Base-by-base conservation (phyloP, 306 rosid genomes). In the Fragaria iinumae region DNA sequence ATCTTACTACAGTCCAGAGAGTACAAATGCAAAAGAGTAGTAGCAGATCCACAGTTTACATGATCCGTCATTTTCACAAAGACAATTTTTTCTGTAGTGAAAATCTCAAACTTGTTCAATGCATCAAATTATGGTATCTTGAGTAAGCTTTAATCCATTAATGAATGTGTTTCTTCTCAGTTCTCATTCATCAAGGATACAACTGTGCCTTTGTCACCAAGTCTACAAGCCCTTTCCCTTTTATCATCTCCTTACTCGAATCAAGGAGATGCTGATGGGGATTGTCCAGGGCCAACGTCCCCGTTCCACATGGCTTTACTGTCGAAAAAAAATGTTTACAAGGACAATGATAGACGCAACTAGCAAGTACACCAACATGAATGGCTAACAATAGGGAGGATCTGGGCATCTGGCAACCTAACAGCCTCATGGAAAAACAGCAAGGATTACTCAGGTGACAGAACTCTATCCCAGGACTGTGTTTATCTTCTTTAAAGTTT, bases 251-350 rank as follows among this genome's bases (percentile, higher is more conserved):
- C 80, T 67, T 77, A 55, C 48, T 76, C 64, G 7, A 29, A 48
- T 43, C 8, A 34, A 6, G 39, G 71, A 82, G 76, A 82, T 74
- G 82, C 82, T 73, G 20, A 44, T 36, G 75, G 83, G 74, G 27
- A 0, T 52, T 55, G 44, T 38, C 67, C 65, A 23, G 62, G 69
- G 32, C 57, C 52, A 49, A 70, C 10, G 45, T 6, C 63, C 62
- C 63, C 13, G 44, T 77, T 79, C 59, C 38, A 63, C 38, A 27
- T 65, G 55, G 21, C 69, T 55, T 48, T 73, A 27, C 47, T 29
- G 47, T 34, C 48, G 50, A 49, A 71, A 62, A 62, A 36, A 50
- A 60, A 50, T 8, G 12, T 20, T 29, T 66, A 45, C n/a, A 48
- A 50, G 32, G 71, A 72, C 6, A 52, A 13, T 20, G 34, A 52